Evolutionary conservation across 768 basidiomycete species (phyloP).

Genomic region (Suillus variegatus): DNA sequence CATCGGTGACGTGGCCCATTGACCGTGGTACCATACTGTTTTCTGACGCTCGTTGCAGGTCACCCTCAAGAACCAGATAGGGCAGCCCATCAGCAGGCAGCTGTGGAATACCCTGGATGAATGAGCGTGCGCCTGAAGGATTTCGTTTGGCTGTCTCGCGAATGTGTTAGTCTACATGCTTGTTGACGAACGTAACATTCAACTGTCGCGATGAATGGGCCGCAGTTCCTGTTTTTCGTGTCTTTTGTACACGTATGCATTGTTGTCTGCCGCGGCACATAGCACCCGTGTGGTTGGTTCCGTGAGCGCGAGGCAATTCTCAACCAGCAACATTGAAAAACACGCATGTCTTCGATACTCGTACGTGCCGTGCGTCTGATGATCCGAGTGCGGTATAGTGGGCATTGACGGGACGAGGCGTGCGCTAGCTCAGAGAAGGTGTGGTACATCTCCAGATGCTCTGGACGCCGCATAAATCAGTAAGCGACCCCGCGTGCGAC

Average conservation of each 20-base stretch:
- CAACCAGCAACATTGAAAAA: too few species aligned
- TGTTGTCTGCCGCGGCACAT: neutral
- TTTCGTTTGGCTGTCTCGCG: neutral
- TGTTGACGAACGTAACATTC: neutral
- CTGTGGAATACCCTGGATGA: neutral
- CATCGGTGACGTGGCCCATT: neutral
- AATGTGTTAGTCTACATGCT: neutral
- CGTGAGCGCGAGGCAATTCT: too few species aligned
- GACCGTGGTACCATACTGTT: neutral
- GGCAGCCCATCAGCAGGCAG: accelerated
- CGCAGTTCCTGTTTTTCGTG: neutral
- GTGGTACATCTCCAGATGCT: too few species aligned
- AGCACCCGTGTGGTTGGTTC: neutral
- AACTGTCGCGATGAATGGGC: neutral
- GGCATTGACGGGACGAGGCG: too few species aligned
- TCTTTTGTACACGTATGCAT: neutral
- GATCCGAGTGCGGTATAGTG: too few species aligned
- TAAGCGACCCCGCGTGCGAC: too few species aligned
- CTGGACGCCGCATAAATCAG: too few species aligned
- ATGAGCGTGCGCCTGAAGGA: neutral
- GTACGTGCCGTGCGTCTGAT: too few species aligned
- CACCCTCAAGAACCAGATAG: neutral
- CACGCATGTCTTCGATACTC: too few species aligned
- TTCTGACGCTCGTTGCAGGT: neutral
- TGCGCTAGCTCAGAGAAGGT: too few species aligned